Percentiles rank a stretch among this genome's conserved stretches.
phyloP scores from a whole-genome alignment of 2,329 filamentous ascomycete species.

The Penicillium nordicum region DNA sequence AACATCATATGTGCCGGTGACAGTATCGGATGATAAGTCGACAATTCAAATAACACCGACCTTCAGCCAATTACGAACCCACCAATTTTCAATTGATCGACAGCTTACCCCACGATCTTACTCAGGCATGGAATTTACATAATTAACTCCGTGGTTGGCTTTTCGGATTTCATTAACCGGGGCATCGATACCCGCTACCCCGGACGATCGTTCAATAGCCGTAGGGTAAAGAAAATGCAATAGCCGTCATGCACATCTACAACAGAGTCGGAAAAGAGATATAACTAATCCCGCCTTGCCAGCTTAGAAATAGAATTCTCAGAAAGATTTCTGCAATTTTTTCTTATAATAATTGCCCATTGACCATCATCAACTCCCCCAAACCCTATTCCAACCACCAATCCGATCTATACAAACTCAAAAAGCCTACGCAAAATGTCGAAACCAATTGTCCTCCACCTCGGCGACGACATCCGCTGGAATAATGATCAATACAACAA shows the following conservation, averaged over 20 bases:
- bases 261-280: background rate
- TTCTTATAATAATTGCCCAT: background rate
- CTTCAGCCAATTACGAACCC: too few relatives aligned
- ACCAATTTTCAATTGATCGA: too few relatives aligned
- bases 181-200: background rate
- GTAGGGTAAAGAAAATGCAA: background rate
- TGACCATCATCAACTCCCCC: background rate
- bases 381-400: background rate
- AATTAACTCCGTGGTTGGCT: background rate
- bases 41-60: too few relatives aligned
- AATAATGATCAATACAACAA: conserved; percentile 44
- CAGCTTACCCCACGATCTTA: too few relatives aligned
- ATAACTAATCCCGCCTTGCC: background rate
- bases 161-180: background rate
- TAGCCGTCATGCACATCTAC: background rate
- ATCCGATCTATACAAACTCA: background rate
- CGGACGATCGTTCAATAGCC: background rate
- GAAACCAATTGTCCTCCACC: conserved; percentile 42
- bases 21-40: too few relatives aligned
- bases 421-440: conserved; percentile 14
- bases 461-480: conserved; percentile 50
- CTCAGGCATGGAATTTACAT: too few relatives aligned
- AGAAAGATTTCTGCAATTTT: background rate
- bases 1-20: too few relatives aligned
- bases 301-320: background rate